Conservation (phyloP, 176 grass and related monocot species). For the Oryza nivara region DNA sequence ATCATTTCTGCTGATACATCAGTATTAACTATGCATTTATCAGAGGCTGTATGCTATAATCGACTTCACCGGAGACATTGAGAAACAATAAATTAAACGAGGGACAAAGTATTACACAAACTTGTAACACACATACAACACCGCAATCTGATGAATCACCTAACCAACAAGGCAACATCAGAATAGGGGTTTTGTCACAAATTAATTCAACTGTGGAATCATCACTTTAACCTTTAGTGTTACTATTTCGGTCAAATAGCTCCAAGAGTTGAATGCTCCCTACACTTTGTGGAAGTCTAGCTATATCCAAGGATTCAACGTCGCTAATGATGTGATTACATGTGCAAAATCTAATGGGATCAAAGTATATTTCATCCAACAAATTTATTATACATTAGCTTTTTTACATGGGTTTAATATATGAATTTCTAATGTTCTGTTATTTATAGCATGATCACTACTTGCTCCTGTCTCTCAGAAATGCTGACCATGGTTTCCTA, state of each 20-base stretch:
- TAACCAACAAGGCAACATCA: background rate
- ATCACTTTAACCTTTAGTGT: background rate
- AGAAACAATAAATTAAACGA: background rate
- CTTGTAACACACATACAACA: background rate
- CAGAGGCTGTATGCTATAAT: background rate
- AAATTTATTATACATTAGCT: background rate
- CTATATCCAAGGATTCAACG: background rate
- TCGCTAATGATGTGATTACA: background rate
- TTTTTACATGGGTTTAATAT: background rate
- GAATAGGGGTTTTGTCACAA: background rate
- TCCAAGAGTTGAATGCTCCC: slow-evolving; percentile 23
- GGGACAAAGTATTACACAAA: background rate
- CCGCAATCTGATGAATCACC: slow-evolving; percentile 5
- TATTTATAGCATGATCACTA: background rate
- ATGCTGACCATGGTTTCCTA: background rate
- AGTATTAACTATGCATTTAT: slow-evolving; percentile 1
- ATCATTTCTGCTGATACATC: slow-evolving; percentile 8
- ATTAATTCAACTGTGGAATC: slow-evolving; percentile 19
- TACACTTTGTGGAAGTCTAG: background rate
- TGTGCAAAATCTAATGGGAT: background rate
- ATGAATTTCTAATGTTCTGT: slow-evolving; percentile 20
- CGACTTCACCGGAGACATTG: background rate
- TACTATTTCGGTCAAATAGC: slow-evolving; percentile 3
- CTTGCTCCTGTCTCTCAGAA: background rate
- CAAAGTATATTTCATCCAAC: slow-evolving; percentile 6